Evolutionary conservation across 1,139 yeast species (phyloP).

Genomic region (Lipomyces yarrowii): DNA sequence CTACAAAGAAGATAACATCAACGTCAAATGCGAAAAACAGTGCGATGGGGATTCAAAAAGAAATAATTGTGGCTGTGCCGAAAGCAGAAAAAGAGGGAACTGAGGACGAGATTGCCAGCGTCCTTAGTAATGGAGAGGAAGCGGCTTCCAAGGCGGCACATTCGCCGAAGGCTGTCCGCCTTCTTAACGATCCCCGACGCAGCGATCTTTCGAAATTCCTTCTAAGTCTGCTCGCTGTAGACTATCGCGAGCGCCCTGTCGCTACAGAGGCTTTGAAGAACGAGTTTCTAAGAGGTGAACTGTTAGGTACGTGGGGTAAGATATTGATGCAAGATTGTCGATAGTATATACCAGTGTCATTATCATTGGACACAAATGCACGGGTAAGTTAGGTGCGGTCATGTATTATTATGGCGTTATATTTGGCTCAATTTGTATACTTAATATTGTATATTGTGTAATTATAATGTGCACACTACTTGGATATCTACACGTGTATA

Average conservation of each 20-base stretch:
- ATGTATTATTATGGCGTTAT: background rate
- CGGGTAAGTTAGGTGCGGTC: background rate
- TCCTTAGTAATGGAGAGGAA: background rate
- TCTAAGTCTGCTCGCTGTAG: slow-evolving; percentile 58
- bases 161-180: slow-evolving; percentile 2
- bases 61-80: background rate
- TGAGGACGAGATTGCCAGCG: background rate
- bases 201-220: slow-evolving; percentile 31
- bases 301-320: slow-evolving; percentile 33
- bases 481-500: background rate
- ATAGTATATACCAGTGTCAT: background rate
- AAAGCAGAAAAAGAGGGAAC: background rate
- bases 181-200: slow-evolving; percentile 14
- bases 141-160: background rate
- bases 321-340: slow-evolving; percentile 14
- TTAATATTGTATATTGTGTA: background rate
- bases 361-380: background rate
- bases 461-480: background rate
- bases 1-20: background rate
- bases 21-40: background rate
- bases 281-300: slow-evolving; percentile 40
- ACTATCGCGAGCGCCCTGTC: slow-evolving; percentile 74
- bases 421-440: background rate
- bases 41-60: slow-evolving; percentile 1
- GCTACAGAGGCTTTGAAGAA: slow-evolving; percentile 77